Base-by-base conservation (phyloP, 2,329 filamentous ascomycete species). In the Penicillium sp. region DNA sequence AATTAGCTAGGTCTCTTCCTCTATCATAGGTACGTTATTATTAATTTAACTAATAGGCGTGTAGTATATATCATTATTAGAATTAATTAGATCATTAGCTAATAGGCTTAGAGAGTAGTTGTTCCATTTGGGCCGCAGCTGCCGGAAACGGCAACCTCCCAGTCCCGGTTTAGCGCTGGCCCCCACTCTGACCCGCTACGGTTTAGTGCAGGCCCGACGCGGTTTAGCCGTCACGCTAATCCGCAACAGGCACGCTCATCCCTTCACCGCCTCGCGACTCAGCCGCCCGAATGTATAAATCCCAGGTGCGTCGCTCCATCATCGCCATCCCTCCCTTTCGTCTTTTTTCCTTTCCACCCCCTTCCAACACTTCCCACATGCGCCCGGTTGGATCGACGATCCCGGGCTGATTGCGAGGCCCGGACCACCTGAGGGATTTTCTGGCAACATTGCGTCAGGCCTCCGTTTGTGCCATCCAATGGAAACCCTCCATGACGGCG, bases 101-200 rank as follows among this genome's bases (percentile, higher is more conserved):
- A n/a, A n/a, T n/a, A n/a, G n/a, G n/a, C n/a, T n/a, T n/a, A n/a
- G n/a, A n/a, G n/a, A 49, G 47, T 51, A 51, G 5, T 51, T 33
- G 19, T 51, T 51, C 47, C 47, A 33, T 49, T 49, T 49, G 45
- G 45, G 45, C 45, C 45, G 3, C 3, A 51, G 49, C 49, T 51
- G 28, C 49, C 49, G 17, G 49, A 51, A 51, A 13, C 12, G 49
- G 49, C 28, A 51, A 33, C 26, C 47, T 12, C 47, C 47, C 26
- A 33, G 15, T 33, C 17, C 47, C 26, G 47, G 47, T 51, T 51
- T 51, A 51, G 47, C 47, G 47, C 47, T 17, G 12, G 26, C 47
- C 47, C 47, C 42, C 22, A 45, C 42, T 15, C 12, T 24, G 4
- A 3, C 82, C 83, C 1, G 81, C 44, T 26, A 26, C 49, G 49